These are phyloP conservation scores for Populus pruinosa DNA, from an alignment of 345 rosid species.

Conservation along the genomic window DNA sequence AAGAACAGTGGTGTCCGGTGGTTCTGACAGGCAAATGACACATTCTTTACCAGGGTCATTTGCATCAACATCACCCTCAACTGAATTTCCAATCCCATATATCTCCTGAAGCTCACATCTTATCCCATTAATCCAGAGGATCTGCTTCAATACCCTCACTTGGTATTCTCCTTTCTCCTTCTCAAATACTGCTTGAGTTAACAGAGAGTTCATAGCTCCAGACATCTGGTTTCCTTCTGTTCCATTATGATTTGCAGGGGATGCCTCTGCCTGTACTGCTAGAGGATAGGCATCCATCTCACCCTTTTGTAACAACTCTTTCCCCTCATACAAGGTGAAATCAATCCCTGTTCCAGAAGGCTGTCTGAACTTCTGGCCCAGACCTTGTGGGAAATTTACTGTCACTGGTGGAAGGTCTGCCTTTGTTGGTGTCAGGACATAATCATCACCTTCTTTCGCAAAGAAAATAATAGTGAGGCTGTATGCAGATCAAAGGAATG, in stretches of 20 bases:
- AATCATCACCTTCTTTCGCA: constrained; percentile 78
- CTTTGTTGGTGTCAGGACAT: constrained; percentile 57
- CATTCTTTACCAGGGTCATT: constrained; percentile 93
- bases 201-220: constrained; percentile 60
- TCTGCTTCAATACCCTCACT: constrained; percentile 74
- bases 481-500: constrained; percentile 20
- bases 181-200: constrained; percentile 72
- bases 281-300: constrained; percentile 57
- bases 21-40: constrained; percentile 92
- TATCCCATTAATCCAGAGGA: constrained; percentile 67
- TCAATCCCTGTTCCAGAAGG: constrained; percentile 80
- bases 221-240: constrained; percentile 42
- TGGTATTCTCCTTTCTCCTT: constrained; percentile 69
- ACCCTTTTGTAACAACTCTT: constrained; percentile 42
- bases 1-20: constrained; percentile 86
- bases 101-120: constrained; percentile 96
- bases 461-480: constrained; percentile 83
- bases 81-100: constrained; percentile 87
- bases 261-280: constrained; percentile 82
- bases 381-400: constrained; percentile 67
- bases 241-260: constrained; percentile 21
- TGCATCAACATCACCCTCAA: constrained; percentile 70
- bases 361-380: constrained; percentile 87
- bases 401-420: constrained; percentile 61
- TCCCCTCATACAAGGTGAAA: constrained; percentile 60